Percentiles rank a stretch among this genome's conserved stretches.
Conservation (phyloP, 345 rosid genomes). For the Salix arbutifolia region DNA sequence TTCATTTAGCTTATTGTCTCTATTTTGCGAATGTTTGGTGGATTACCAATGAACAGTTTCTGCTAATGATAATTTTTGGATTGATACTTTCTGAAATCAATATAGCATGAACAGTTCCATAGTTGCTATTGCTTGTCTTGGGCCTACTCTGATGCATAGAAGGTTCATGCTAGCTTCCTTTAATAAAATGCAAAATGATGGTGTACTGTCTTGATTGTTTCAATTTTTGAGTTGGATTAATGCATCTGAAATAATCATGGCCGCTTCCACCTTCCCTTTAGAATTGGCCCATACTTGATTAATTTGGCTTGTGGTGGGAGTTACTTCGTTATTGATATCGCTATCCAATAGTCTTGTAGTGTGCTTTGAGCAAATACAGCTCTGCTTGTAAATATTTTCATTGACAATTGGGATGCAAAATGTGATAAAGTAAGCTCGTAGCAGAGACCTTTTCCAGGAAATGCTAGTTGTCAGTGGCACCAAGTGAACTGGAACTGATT, state of each 20-base stretch:
- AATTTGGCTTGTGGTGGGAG: too few species aligned
- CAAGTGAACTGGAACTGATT: neutral
- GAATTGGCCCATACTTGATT: neutral
- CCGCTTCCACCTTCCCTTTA: neutral
- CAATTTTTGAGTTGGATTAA: neutral
- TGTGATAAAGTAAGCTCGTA: neutral
- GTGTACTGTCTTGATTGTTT: neutral
- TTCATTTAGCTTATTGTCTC: conserved; percentile 1
- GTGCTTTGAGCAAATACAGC: neutral
- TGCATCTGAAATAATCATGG: neutral
- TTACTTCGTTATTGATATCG: too few species aligned
- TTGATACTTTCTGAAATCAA: neutral
- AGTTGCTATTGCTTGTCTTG: neutral
- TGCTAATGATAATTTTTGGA: neutral
- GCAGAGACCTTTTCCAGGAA: neutral
- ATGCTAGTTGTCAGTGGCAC: neutral
- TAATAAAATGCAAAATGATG: neutral
- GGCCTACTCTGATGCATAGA: neutral
- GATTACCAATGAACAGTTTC: neutral
- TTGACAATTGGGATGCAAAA: neutral
- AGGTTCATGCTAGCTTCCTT: neutral
- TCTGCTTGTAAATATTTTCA: neutral
- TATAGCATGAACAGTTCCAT: neutral
- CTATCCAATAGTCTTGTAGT: too few species aligned
- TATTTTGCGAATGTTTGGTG: neutral